Conservation (phyloP, 805 yeast genomes). For the Saturnispora quitensis region DNA sequence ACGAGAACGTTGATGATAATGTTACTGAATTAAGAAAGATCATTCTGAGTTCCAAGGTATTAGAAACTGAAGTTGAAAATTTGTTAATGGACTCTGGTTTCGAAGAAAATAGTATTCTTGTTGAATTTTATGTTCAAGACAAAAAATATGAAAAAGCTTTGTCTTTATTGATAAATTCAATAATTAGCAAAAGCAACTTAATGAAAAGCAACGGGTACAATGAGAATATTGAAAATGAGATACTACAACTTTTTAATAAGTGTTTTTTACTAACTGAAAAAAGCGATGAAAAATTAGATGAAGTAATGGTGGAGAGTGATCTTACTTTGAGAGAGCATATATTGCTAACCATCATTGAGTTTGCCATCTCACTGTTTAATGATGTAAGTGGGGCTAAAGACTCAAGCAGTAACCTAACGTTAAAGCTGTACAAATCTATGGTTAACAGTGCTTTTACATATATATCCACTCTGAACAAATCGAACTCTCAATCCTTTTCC, state of each 20-base stretch:
- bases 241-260: conserved; percentile 29
- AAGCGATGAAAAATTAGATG: conserved; percentile 12
- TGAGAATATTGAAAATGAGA: conserved; percentile 18
- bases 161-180: conserved; percentile 16
- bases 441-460: conserved; percentile 35
- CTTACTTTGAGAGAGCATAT: conserved; percentile 28
- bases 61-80: conserved; percentile 13
- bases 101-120: conserved; percentile 26
- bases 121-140: conserved; percentile 23
- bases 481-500: conserved; percentile 35
- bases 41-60: conserved; percentile 13
- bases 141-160: conserved; percentile 25
- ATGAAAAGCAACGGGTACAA: conserved; percentile 16
- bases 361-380: conserved; percentile 29
- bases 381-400: conserved; percentile 17
- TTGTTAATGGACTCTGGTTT: conserved; percentile 19
- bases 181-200: conserved; percentile 14
- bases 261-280: conserved; percentile 29
- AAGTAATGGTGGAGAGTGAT: conserved; percentile 8
- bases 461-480: conserved; percentile 27
- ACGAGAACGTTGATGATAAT: background rate
- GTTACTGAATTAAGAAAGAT: conserved; percentile 10
- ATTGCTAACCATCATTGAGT: conserved; percentile 33
- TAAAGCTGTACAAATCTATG: conserved; percentile 31
- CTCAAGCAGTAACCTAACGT: conserved; percentile 5